Conservation (phyloP, 345 rosid genomes). For the Acer yangbiense region DNA sequence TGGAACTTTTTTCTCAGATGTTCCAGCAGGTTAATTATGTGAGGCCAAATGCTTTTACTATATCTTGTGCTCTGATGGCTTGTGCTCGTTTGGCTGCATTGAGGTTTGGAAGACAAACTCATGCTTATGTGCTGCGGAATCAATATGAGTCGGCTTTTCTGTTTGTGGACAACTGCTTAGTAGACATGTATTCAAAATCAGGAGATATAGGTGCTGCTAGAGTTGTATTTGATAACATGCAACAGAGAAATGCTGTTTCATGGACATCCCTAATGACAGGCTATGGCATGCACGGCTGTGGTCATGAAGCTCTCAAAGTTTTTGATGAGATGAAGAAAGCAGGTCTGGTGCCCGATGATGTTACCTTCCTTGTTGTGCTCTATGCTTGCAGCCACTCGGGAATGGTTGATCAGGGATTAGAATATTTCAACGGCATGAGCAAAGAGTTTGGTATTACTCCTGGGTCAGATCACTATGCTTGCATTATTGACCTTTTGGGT, state of each 20-base stretch:
- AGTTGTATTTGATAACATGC: constrained; percentile 61
- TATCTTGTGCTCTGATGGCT: constrained; percentile 79
- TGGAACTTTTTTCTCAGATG: constrained; percentile 64
- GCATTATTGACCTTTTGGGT: constrained; percentile 80
- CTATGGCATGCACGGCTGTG: constrained; percentile 85
- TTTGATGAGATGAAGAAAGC: constrained; percentile 59
- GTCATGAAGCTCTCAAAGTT: constrained; percentile 63
- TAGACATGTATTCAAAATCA: constrained; percentile 85
- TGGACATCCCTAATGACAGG: constrained; percentile 87
- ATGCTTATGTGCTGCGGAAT: constrained; percentile 64
- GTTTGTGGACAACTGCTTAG: constrained; percentile 67
- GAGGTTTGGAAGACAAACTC: constrained; percentile 70
- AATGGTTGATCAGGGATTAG: constrained; percentile 70
- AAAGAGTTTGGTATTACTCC: constrained; percentile 56
- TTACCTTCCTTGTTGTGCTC: constrained; percentile 71
- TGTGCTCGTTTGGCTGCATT: constrained; percentile 73
- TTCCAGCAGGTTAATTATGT: constrained; percentile 36
- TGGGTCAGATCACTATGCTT: constrained; percentile 74
- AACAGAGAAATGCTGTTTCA: constrained; percentile 60
- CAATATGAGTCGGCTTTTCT: constrained; percentile 32
- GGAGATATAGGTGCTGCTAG: constrained; percentile 62
- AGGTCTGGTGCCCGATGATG: constrained; percentile 60
- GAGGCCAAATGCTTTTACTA: constrained; percentile 76
- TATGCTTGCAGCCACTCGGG: constrained; percentile 94
- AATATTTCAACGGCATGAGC: constrained; percentile 58